Conservation (phyloP, 2,329 filamentous ascomycete species). For the Trichophyton mentagrophytes region DNA sequence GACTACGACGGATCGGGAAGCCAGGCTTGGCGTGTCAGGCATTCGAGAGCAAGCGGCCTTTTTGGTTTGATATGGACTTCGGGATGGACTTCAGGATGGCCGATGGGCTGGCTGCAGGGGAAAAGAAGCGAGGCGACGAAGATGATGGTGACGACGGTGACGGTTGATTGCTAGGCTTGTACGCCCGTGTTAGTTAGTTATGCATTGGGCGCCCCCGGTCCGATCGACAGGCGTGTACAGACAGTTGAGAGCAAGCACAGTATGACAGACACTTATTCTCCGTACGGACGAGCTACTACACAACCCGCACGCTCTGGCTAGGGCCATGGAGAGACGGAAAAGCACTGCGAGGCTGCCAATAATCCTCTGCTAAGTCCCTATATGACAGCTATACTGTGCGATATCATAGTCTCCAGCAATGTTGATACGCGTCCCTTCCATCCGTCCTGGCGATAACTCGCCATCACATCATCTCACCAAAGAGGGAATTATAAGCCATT, state of each 20-base stretch:
- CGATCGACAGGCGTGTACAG: not conserved
- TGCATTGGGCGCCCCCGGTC: not conserved
- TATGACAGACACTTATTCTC: too few species aligned
- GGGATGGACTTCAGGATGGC: not conserved
- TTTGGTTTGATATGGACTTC: too few species aligned
- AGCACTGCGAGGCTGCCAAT: not conserved
- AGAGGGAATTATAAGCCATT: not conserved
- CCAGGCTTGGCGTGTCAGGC: not conserved
- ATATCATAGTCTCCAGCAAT: not conserved
- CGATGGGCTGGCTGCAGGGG: not conserved
- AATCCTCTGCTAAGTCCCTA: not conserved
- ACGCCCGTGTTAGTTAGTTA: not conserved
- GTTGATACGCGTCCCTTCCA: not conserved
- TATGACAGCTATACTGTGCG: not conserved
- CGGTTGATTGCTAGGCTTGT: not conserved
- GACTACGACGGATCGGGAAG: not conserved
- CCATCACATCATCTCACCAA: not conserved
- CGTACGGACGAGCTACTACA: too few species aligned
- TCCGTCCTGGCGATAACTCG: not conserved
- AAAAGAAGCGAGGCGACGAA: not conserved
- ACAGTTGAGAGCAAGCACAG: not conserved
- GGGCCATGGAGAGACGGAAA: not conserved
- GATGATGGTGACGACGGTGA: not conserved
- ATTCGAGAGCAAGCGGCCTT: not conserved
- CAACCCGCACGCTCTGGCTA: too few species aligned